These are phyloP conservation scores for Xerocomus nothofagi DNA, from an alignment of 1,284 basidiomycete species.

Conservation along the genomic window DNA sequence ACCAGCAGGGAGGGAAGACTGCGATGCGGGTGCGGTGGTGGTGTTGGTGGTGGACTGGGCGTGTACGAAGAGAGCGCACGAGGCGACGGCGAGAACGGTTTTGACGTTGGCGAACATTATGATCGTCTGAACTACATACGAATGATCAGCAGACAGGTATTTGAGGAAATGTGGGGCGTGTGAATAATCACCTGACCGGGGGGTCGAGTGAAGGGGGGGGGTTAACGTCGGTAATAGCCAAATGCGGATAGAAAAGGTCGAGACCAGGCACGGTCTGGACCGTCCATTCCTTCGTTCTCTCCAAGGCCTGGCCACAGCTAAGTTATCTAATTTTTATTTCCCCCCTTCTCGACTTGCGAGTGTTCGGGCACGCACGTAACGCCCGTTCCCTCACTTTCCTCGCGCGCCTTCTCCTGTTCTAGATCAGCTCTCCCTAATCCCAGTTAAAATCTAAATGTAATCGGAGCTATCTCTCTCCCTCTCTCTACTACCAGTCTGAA, in stretches of 20 bases:
- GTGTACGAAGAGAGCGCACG: constrained; percentile 17
- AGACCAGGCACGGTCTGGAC: too few species aligned
- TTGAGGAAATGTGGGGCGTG: constrained; percentile 16
- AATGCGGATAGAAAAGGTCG: too few species aligned
- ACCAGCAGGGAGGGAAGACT: neutral
- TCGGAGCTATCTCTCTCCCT: neutral
- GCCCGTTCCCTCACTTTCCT: constrained; percentile 2
- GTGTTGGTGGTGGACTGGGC: constrained; percentile 14
- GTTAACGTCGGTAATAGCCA: too few species aligned
- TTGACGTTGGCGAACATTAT: constrained; percentile 22
- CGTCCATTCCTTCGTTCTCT: too few species aligned
- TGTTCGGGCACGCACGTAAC: constrained; percentile 16
- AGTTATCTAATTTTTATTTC: constrained; percentile 17
- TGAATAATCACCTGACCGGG: constrained; percentile 17
- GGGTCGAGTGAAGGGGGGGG: too few species aligned
- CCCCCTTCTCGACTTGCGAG: neutral
- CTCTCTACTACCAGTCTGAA: constrained; percentile 15
- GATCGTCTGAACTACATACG: neutral
- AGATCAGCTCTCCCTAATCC: neutral
- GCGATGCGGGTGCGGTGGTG: neutral
- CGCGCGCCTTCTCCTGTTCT: neutral
- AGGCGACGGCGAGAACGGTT: constrained; percentile 12
- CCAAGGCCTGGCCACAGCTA: too few species aligned
- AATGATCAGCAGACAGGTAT: constrained; percentile 2
- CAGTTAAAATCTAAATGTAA: constrained; percentile 22